phyloP scores from a whole-genome alignment of 257 asterid genomes.

The Gentiana macrophylla region DNA sequence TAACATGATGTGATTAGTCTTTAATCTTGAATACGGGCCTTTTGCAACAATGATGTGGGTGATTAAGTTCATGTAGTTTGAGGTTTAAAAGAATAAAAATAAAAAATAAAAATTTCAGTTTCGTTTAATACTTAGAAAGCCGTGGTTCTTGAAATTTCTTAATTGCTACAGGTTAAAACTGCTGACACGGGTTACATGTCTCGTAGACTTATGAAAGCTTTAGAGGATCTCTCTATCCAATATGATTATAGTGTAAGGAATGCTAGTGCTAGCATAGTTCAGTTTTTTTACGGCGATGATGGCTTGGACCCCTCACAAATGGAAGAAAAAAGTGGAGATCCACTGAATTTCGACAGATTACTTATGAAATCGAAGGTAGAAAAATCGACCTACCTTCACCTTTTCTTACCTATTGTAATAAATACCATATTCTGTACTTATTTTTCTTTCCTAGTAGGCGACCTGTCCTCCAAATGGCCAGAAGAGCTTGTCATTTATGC shows the following conservation, averaged over 20 bases:
- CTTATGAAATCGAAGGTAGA: slow-evolving; percentile 83
- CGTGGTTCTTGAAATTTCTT: slow-evolving; percentile 5
- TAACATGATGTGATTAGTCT: not conserved
- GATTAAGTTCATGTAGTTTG: not conserved
- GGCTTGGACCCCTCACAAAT: slow-evolving; percentile 97
- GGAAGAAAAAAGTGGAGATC: slow-evolving; percentile 87
- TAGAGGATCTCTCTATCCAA: slow-evolving; percentile 74
- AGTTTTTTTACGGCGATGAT: slow-evolving; percentile 85
- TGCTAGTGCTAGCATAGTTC: slow-evolving; percentile 77
- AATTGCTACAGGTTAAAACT: slow-evolving; percentile 75
- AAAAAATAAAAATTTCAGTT: no score
- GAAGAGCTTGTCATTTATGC: slow-evolving; percentile 40
- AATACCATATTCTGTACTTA: not conserved
- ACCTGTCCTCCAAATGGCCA: slow-evolving; percentile 74
- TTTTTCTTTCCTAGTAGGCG: slow-evolving; percentile 48
- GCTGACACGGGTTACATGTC: slow-evolving; percentile 99
- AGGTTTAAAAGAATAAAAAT: no score
- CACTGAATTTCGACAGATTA: slow-evolving; percentile 76
- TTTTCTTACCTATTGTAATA: not conserved
- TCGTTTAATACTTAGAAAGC: not conserved
- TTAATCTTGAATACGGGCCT: not conserved
- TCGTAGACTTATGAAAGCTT: slow-evolving; percentile 90
- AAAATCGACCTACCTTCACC: slow-evolving; percentile 4
- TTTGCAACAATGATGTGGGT: not conserved
- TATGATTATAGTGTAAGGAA: slow-evolving; percentile 88